Conservation (phyloP, 768 basidiomycete species). For the Lentinula boryana region DNA sequence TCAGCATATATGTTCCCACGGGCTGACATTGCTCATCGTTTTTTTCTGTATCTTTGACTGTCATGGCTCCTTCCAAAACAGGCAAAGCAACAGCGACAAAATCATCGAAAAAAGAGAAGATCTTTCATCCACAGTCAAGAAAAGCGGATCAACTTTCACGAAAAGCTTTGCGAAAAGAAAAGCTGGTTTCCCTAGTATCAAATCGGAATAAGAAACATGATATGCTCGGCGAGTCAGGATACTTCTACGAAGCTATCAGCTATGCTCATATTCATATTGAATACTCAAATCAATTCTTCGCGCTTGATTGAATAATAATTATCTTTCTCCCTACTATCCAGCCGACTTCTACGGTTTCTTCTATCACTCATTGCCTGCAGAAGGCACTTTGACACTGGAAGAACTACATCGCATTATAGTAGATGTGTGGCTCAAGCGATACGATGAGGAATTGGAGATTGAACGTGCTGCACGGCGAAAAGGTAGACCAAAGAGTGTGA, state of each 20-base stretch:
- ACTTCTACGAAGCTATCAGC: not conserved
- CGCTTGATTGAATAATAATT: not conserved
- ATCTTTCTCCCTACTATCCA: conserved; percentile 19
- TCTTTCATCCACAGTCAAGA: conserved; percentile 78
- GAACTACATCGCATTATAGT: conserved; percentile 61
- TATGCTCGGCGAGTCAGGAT: conserved; percentile 36
- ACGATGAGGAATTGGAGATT: conserved; percentile 57
- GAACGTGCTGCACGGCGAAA: conserved; percentile 60
- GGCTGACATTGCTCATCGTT: not conserved
- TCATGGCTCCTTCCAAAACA: conserved; percentile 16
- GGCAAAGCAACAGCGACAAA: conserved; percentile 20
- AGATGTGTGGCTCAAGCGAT: conserved; percentile 69
- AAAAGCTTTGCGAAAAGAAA: conserved; percentile 61
- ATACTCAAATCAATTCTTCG: not conserved
- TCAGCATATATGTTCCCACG: no score
- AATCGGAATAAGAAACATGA: conserved; percentile 55
- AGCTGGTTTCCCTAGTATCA: conserved; percentile 48
- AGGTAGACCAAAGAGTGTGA: conserved; percentile 69
- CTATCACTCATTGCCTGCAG: conserved; percentile 61
- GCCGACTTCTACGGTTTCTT: conserved; percentile 75
- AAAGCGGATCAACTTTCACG: conserved; percentile 76
- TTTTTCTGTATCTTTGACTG: not conserved
- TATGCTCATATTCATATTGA: not conserved
- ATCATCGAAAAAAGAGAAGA: conserved; percentile 60
- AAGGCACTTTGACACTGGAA: conserved; percentile 48